These are phyloP conservation scores for Viola pubescens DNA, from an alignment of 441 rosid genomes.

Conservation along the genomic window DNA sequence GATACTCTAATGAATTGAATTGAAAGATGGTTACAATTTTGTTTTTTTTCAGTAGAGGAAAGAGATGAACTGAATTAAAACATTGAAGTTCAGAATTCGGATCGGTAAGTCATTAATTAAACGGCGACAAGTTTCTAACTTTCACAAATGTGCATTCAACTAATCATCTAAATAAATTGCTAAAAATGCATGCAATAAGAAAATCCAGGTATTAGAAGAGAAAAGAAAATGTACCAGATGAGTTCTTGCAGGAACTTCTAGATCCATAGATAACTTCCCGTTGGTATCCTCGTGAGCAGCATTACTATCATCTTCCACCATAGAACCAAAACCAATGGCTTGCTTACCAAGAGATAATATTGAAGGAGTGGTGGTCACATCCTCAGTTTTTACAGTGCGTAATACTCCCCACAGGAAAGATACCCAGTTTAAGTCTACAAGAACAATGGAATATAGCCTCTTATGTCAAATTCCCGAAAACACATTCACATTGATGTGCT, in stretches of 20 bases:
- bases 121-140: no score
- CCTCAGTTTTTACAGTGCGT: background rate
- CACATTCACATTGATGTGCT: no score
- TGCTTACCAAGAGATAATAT: background rate
- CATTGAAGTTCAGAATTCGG: no score
- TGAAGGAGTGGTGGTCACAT: background rate
- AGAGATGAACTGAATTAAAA: no score
- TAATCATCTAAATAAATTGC: no score
- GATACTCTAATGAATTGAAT: no score
- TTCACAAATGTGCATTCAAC: no score
- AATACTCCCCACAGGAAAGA: conserved; percentile 11
- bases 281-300: background rate
- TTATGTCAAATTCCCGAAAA: background rate
- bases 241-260: background rate
- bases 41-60: no score
- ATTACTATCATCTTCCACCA: background rate
- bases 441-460: background rate
- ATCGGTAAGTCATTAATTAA: no score
- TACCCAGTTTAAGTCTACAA: conserved; percentile 5
- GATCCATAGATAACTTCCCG: background rate
- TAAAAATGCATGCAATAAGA: background rate
- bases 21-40: no score
- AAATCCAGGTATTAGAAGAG: background rate
- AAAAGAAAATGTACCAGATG: background rate
- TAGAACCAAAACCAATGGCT: background rate